Evolutionary conservation across 2,329 filamentous ascomycete species (phyloP).

Genomic region (Venturia aucupariae): DNA sequence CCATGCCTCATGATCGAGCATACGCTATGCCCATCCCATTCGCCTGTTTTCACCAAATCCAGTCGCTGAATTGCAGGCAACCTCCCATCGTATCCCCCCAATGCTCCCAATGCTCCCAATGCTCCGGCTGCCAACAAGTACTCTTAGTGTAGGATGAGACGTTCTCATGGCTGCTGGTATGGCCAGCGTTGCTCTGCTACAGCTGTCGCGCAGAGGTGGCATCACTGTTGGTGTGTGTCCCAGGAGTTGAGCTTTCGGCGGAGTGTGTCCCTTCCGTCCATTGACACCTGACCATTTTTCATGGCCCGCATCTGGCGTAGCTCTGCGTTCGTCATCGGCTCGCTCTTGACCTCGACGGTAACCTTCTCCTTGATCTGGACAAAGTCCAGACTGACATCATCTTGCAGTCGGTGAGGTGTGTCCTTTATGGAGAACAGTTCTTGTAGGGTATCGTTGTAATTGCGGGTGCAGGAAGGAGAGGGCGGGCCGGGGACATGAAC

Average conservation of each 20-base stretch:
- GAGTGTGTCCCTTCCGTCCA: not conserved
- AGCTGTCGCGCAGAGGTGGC: not conserved
- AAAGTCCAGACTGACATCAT: not conserved
- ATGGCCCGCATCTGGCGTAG: not conserved
- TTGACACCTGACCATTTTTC: not conserved
- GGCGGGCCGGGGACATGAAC: slow-evolving; percentile 23
- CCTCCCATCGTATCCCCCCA: no score
- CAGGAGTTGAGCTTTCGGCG: not conserved
- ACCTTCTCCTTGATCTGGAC: slow-evolving; percentile 32
- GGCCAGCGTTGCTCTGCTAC: not conserved
- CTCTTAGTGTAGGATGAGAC: not conserved
- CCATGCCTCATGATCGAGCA: no score
- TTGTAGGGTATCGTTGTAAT: not conserved
- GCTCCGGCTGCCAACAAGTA: not conserved
- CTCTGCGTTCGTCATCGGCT: slow-evolving; percentile 14
- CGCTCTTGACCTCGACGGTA: slow-evolving; percentile 28
- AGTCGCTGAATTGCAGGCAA: no score
- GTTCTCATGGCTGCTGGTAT: not conserved
- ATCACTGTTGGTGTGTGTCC: not conserved
- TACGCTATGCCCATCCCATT: no score
- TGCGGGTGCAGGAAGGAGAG: slow-evolving; percentile 24
- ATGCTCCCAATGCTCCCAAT: no score
- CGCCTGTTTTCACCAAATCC: no score
- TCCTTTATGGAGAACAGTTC: not conserved
- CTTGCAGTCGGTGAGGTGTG: not conserved